Percentiles rank a stretch among this genome's conserved stretches.
Conservation (phyloP, 148 eudicot species). For the Selenicereus undatus region DNA sequence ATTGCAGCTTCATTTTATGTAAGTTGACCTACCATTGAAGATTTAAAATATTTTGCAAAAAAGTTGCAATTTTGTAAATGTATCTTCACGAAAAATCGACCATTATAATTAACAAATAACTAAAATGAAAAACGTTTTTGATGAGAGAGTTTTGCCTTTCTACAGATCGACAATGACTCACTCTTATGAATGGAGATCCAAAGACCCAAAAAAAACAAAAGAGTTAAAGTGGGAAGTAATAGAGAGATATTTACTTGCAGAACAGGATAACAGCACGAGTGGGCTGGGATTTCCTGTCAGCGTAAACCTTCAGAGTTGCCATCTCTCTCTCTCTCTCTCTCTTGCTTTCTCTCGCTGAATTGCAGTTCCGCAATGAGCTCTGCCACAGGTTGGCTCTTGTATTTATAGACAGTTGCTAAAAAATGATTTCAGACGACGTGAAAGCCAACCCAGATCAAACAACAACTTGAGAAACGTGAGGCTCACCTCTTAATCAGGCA, state of each 20-base stretch:
- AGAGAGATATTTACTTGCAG: slow-evolving; percentile 18
- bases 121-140: too few relatives aligned
- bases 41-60: too few relatives aligned
- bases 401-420: background rate
- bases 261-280: slow-evolving; percentile 22
- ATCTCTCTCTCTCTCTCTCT: background rate
- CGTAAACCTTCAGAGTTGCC: slow-evolving; percentile 23
- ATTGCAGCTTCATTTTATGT: too few relatives aligned
- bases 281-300: slow-evolving; percentile 27
- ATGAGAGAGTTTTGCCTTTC: too few relatives aligned
- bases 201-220: too few relatives aligned
- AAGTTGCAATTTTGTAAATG: too few relatives aligned
- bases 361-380: background rate
- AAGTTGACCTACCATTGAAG: too few relatives aligned
- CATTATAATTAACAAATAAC: too few relatives aligned
- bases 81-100: background rate
- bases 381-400: background rate
- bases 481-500: background rate
- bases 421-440: background rate
- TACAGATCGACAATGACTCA: too few relatives aligned
- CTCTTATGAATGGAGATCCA: too few relatives aligned
- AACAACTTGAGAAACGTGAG: background rate
- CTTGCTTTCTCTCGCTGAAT: background rate
- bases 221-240: background rate
- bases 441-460: background rate